phyloP scores from a whole-genome alignment of 495 filamentous ascomycete genomes.

The Amphirosellinia nigrospora region DNA sequence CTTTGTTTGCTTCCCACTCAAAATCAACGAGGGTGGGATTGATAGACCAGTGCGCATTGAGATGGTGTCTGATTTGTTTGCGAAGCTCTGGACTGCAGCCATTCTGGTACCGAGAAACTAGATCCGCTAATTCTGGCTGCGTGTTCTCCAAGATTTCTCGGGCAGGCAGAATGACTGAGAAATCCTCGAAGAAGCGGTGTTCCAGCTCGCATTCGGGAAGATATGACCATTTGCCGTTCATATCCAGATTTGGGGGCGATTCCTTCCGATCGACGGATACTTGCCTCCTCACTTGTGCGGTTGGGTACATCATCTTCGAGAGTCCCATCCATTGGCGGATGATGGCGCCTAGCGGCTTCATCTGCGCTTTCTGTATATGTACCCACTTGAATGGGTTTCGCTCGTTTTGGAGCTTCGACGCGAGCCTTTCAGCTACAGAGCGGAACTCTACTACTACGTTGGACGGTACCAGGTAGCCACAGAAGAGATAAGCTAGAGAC shows the following conservation, averaged over 20 bases:
- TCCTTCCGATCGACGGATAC: neutral
- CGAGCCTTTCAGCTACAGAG: neutral
- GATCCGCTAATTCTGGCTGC: slow-evolving; percentile 33
- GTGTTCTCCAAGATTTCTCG: slow-evolving; percentile 23
- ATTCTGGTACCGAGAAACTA: slow-evolving; percentile 28
- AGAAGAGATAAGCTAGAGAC: slow-evolving; percentile 5
- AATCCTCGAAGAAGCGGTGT: slow-evolving; percentile 35
- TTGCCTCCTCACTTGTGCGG: slow-evolving; percentile 2
- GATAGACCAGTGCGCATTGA: slow-evolving; percentile 40
- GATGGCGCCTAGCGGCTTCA: neutral
- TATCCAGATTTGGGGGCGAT: neutral
- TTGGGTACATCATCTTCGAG: slow-evolving; percentile 1
- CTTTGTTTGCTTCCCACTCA: slow-evolving; percentile 30
- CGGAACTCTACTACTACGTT: neutral
- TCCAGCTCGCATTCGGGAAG: slow-evolving; percentile 31
- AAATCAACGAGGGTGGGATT: slow-evolving; percentile 44
- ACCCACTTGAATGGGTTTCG: neutral
- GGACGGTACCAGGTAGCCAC: neutral
- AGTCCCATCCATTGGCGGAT: neutral
- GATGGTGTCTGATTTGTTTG: slow-evolving; percentile 31
- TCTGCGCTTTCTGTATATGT: neutral
- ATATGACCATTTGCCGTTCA: neutral
- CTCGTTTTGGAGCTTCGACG: neutral
- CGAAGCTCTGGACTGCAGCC: slow-evolving; percentile 14
- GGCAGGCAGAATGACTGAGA: slow-evolving; percentile 38